Conservation (phyloP, 2,329 filamentous ascomycete genomes). For the Hymenoscyphus infarciens region DNA sequence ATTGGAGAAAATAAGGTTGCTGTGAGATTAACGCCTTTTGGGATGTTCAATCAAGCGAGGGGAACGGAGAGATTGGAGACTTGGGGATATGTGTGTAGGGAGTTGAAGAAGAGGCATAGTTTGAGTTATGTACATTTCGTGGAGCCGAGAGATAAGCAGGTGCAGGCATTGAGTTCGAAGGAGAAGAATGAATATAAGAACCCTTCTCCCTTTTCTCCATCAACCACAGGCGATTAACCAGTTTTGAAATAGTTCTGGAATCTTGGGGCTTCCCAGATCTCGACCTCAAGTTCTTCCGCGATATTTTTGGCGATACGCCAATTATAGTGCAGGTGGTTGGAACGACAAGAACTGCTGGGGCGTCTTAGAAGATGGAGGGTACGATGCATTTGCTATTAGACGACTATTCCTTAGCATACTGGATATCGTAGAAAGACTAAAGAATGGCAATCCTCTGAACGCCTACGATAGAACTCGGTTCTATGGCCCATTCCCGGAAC, state of each 20-base stretch:
- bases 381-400: constrained; percentile 47
- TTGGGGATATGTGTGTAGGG: constrained; percentile 47
- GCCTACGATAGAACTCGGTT: constrained; percentile 44
- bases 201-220: not conserved
- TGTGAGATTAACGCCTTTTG: constrained; percentile 58
- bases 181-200: constrained; percentile 44
- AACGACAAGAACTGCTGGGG: constrained; percentile 48
- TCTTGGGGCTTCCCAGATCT: constrained; percentile 46
- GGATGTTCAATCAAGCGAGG: constrained; percentile 49
- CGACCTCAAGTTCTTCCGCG: constrained; percentile 45
- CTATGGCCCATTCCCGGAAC: constrained; percentile 41
- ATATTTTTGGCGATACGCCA: constrained; percentile 49
- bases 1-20: constrained; percentile 51
- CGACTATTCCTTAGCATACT: constrained; percentile 48
- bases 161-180: constrained; percentile 47
- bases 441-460: constrained; percentile 39
- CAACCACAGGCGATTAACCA: not conserved
- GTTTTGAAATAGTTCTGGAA: constrained; percentile 36
- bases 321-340: constrained; percentile 55
- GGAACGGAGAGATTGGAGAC: constrained; percentile 50
- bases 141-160: constrained; percentile 51
- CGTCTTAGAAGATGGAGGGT: constrained; percentile 44
- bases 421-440: constrained; percentile 44
- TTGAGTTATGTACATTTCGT: constrained; percentile 58
- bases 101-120: constrained; percentile 46